Evolutionary conservation across 1,284 basidiomycete species (phyloP), one percentile per base, ranked within the genome.

Genomic region (Hymenochaete sp.): DNA sequence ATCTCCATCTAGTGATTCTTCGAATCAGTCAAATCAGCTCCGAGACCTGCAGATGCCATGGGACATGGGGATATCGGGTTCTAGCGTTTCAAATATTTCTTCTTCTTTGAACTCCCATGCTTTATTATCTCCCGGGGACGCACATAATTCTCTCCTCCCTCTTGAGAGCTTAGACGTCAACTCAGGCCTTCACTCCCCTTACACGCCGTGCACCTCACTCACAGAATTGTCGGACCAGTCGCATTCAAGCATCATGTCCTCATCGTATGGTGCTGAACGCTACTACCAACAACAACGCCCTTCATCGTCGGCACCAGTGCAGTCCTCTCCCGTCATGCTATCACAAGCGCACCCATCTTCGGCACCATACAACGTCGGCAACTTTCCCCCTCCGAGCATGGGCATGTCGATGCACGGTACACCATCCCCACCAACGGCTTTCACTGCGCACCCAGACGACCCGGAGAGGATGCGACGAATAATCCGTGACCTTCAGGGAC

Each of bases 1-100:
- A 27, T 50, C 48, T 37, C 48, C 48, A 42, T 50, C 48, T 16
- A 50, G 48, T 42, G 48, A 50, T 19, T 38, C 18, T 18, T 50
- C 48, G 13, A 44, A 49, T 45, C 43, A 32, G 19, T 49, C 47
- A 39, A 37, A 49, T 42, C 47, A 49, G 11, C 21, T 22, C 10
- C 44, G 43, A 22, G 44, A 50, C 27, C 22, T 38, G 26, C 48
- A 41, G 25, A 35, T 45, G 27, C 48, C 36, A 16, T 50, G 44
- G 48, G 39, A 46, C 37, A 46, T 47, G 45, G 45, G 45, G 45
- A 29, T 47, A 47, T 41, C 38, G 31, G 40, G 35, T 32, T 35
- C 32, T 19, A 33, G 27, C 25, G 27, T 41, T 31, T 40, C 44
- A 28, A 37, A 37, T 18, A 26, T 26, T 19, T 37, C 31, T 18